phyloP scores from a whole-genome alignment of 441 rosid species.

The Jatropha podagrica region DNA sequence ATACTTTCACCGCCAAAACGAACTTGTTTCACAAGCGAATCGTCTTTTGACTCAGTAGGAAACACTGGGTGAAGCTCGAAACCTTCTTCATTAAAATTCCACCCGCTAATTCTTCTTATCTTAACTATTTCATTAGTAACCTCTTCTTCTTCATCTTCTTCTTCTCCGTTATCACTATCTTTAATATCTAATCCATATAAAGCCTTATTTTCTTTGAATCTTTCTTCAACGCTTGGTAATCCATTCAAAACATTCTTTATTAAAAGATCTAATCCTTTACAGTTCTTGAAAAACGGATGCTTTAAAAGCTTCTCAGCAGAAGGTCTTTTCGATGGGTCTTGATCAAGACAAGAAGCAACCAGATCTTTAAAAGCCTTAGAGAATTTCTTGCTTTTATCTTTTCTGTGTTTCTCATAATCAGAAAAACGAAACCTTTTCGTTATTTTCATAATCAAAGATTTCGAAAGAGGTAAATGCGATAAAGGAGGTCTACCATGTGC shows the following conservation, averaged over 20 bases:
- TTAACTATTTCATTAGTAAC: slow-evolving; percentile 25
- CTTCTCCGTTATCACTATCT: slow-evolving; percentile 24
- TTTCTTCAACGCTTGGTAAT: slow-evolving; percentile 61
- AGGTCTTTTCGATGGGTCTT: slow-evolving; percentile 75
- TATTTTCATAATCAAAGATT: slow-evolving; percentile 71
- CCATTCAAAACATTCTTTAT: slow-evolving; percentile 55
- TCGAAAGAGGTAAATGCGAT: slow-evolving; percentile 76
- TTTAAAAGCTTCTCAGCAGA: slow-evolving; percentile 70
- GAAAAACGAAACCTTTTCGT: slow-evolving; percentile 68
- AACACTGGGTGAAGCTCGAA: slow-evolving; percentile 73
- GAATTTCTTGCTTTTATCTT: slow-evolving; percentile 50
- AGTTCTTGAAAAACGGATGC: slow-evolving; percentile 68
- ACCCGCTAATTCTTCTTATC: slow-evolving; percentile 80
- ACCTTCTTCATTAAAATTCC: slow-evolving; percentile 78
- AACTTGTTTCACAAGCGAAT: slow-evolving; percentile 28
- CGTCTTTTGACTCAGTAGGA: slow-evolving; percentile 37
- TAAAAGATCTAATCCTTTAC: slow-evolving; percentile 56
- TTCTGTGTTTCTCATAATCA: slow-evolving; percentile 54
- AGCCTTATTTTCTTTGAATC: slow-evolving; percentile 42
- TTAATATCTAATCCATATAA: slow-evolving; percentile 1
- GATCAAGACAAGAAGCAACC: slow-evolving; percentile 76
- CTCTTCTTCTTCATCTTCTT: background rate
- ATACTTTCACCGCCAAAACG: slow-evolving; percentile 38
- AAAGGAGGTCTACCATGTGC: slow-evolving; percentile 84
- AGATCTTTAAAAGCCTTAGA: slow-evolving; percentile 76